phyloP scores from a whole-genome alignment of 2,329 filamentous ascomycete species.

The Rugonectria rugulosa region DNA sequence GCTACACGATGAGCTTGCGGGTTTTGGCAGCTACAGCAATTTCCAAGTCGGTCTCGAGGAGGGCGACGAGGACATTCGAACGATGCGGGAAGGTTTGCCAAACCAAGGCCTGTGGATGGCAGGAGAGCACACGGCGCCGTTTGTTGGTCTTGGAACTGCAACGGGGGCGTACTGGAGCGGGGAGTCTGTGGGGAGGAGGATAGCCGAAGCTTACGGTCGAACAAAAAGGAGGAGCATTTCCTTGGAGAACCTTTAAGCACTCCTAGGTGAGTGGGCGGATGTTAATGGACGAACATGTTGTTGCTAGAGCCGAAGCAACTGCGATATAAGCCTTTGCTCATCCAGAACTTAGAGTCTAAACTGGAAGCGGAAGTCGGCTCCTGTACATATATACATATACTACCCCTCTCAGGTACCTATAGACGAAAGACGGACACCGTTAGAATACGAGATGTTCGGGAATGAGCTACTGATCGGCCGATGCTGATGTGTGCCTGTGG shows the following conservation, averaged over 20 bases:
- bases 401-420: no score
- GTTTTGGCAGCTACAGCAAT: conserved; percentile 84
- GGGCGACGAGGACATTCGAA: conserved; percentile 76
- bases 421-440: conserved; percentile 3
- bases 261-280: background rate
- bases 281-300: background rate
- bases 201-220: conserved; percentile 62
- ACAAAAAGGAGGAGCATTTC: conserved; percentile 24
- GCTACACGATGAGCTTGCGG: conserved; percentile 80
- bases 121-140: conserved; percentile 89
- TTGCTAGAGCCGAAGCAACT: background rate
- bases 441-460: background rate
- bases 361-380: no score
- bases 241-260: conserved; percentile 10
- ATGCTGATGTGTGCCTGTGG: background rate
- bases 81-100: conserved; percentile 68
- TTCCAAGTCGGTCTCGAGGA: conserved; percentile 78
- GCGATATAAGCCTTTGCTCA: background rate
- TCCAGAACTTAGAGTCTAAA: conserved; percentile 1
- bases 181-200: conserved; percentile 74
- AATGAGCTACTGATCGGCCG: no score
- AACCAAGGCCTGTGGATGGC: conserved; percentile 82
- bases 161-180: conserved; percentile 95
- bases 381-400: background rate
- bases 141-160: conserved; percentile 85